Evolutionary conservation across 2,329 filamentous ascomycete species (phyloP).

Genomic region (Colletotrichum sp.): DNA sequence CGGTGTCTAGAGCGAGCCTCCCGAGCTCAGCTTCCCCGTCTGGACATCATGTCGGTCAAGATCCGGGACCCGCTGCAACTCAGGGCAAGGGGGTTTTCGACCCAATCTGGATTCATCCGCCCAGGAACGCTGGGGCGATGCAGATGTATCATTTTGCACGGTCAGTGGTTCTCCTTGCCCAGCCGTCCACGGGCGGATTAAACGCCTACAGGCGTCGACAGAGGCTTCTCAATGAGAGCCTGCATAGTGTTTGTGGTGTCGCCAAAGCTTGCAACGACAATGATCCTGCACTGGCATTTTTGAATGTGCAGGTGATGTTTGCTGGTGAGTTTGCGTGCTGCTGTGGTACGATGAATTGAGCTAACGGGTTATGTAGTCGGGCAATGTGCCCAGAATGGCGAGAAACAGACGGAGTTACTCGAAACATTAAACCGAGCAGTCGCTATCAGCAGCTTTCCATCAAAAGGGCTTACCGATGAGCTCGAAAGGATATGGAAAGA

Average conservation of each 20-base stretch:
- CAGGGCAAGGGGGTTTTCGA: slow-evolving; percentile 38
- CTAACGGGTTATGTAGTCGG: background rate
- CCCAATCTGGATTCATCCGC: slow-evolving; percentile 52
- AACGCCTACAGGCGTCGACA: slow-evolving; percentile 43
- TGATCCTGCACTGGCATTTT: background rate
- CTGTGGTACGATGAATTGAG: no score
- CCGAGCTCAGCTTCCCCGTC: background rate
- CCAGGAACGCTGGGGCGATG: slow-evolving; percentile 48
- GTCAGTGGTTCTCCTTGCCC: slow-evolving; percentile 41
- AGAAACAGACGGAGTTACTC: background rate
- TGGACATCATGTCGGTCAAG: background rate
- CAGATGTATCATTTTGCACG: slow-evolving; percentile 56
- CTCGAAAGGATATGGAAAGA: background rate
- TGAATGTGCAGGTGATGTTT: slow-evolving; percentile 12
- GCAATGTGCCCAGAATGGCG: slow-evolving; percentile 1
- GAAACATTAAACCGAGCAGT: background rate
- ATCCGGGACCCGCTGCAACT: slow-evolving; percentile 30
- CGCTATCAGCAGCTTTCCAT: background rate
- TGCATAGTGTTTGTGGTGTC: slow-evolving; percentile 45
- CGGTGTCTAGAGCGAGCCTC: background rate
- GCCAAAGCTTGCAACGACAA: background rate
- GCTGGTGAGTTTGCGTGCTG: background rate
- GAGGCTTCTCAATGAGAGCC: slow-evolving; percentile 8
- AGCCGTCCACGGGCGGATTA: slow-evolving; percentile 24
- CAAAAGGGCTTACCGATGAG: background rate